Base-by-base conservation (phyloP, 23 red algal species). In the Rhodosorus marinus region DNA sequence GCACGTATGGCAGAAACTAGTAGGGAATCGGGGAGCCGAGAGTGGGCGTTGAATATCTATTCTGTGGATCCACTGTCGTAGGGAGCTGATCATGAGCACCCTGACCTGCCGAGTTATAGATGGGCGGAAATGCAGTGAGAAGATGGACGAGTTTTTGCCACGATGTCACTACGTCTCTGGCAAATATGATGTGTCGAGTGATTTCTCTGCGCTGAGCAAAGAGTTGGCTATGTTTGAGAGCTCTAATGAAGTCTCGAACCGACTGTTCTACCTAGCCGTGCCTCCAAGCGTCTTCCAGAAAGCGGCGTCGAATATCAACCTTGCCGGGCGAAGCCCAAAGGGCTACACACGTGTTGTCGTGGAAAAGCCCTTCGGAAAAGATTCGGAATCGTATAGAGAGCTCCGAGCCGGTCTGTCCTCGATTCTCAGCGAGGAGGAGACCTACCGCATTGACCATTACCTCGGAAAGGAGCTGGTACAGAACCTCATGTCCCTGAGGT, bases 281-380 rank as follows among this genome's bases (percentile, higher is more conserved):
- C 86, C 86, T 42, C 75, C 86, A 27, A 83, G 52, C 46, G 65
- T 93, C 15, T 83, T 82, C 47, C 33, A 34, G 6, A 51, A 64
- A 2, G 55, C 72, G 36, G 59, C 40, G 14, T 19, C 29, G 2
- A 55, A 55, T 35, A 83, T 93, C 35, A 52, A 70, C 56, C 30
- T 15, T 14, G 50, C 52, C 8, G 70, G 59, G 9, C 61, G 72
- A 1, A 17, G 38, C 11, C 70, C 76, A 29, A 33, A 73, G n/a
- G 29, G 47, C 8, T 93, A 78, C 76, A 93, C 70, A 26, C 33
- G 86, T 36, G 86, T 93, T 26, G 69, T 93, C 7, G 62, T 93
- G 1, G 86, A 93, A 54, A 93, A 93, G 24, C 86, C 86, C 30
- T 93, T 93, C 48, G 86, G 86, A 14, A 65, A 74, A 48, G 86